A percentile compares a stretch with the other conserved stretches of the same genome.
These are phyloP conservation scores for Sclerotinia glacialis DNA, from an alignment of 2,329 filamentous ascomycete species.

Conservation along the genomic window DNA sequence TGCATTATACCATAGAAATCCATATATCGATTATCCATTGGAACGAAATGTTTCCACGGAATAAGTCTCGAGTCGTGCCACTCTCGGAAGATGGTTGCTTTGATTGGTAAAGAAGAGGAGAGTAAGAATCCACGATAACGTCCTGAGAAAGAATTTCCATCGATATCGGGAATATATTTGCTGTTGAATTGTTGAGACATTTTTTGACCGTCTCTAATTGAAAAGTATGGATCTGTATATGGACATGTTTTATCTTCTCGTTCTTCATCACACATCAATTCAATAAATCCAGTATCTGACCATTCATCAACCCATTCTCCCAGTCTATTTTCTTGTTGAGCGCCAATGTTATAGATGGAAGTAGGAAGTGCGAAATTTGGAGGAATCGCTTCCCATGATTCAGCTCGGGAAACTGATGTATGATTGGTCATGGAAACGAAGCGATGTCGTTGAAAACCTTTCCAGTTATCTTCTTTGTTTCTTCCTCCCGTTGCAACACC, in stretches of 20 bases:
- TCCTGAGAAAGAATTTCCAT: slow-evolving; percentile 70
- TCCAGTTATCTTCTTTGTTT: slow-evolving; percentile 50
- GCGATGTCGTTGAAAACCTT: slow-evolving; percentile 55
- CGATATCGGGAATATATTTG: slow-evolving; percentile 75
- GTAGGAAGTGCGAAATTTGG: slow-evolving; percentile 55
- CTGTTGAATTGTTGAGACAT: slow-evolving; percentile 55
- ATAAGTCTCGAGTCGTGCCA: slow-evolving; percentile 76
- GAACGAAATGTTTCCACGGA: slow-evolving; percentile 79
- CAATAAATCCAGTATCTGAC: slow-evolving; percentile 42
- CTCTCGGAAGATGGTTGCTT: slow-evolving; percentile 74
- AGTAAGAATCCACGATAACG: slow-evolving; percentile 68
- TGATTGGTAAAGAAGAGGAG: slow-evolving; percentile 69
- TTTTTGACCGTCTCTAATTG: slow-evolving; percentile 48
- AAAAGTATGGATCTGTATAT: slow-evolving; percentile 43
- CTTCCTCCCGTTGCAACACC: slow-evolving; percentile 62
- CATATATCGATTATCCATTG: slow-evolving; percentile 71
- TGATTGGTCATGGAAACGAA: slow-evolving; percentile 55
- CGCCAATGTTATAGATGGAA: slow-evolving; percentile 46
- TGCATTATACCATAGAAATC: slow-evolving; percentile 74
- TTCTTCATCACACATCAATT: slow-evolving; percentile 47
- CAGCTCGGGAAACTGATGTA: slow-evolving; percentile 40
- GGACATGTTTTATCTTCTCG: slow-evolving; percentile 46
- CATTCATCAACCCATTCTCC: slow-evolving; percentile 39
- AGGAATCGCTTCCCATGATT: slow-evolving; percentile 39
- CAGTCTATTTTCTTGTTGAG: slow-evolving; percentile 45